Conservation (phyloP, 1,139 yeast genomes). For the Geotrichum reessii region DNA sequence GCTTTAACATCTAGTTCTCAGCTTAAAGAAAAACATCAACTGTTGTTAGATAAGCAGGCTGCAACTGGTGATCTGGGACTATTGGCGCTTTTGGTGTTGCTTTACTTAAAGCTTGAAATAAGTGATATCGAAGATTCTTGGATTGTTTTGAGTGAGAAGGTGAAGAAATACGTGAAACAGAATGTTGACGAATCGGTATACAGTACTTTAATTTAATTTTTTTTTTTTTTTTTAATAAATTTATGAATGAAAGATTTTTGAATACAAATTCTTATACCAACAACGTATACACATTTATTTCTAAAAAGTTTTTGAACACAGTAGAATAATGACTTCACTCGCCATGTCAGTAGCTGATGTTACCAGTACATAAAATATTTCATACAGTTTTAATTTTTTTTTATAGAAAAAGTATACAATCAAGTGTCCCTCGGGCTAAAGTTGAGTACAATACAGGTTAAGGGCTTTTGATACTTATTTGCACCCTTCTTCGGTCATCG, state of each 20-base stretch:
- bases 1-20: background rate
- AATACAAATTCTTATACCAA: no score
- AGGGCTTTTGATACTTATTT: background rate
- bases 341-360: no score
- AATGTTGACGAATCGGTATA: background rate
- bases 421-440: no score
- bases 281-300: no score
- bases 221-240: no score
- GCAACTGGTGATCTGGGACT: background rate
- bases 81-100: slow-evolving; percentile 2
- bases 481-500: background rate
- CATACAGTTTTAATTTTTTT: no score
- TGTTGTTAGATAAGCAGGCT: background rate
- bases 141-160: slow-evolving; percentile 3
- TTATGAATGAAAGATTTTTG: background rate
- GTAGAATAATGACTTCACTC: no score
- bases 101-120: background rate
- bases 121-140: slow-evolving; percentile 3
- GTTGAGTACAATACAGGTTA: no score
- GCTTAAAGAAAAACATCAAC: background rate
- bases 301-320: no score
- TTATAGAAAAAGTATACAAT: no score
- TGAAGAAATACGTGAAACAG: background rate
- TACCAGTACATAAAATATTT: no score
- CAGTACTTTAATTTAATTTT: background rate